Base-by-base conservation (phyloP, 2,329 filamentous ascomycete species). In the Aureobasidium sp. region DNA sequence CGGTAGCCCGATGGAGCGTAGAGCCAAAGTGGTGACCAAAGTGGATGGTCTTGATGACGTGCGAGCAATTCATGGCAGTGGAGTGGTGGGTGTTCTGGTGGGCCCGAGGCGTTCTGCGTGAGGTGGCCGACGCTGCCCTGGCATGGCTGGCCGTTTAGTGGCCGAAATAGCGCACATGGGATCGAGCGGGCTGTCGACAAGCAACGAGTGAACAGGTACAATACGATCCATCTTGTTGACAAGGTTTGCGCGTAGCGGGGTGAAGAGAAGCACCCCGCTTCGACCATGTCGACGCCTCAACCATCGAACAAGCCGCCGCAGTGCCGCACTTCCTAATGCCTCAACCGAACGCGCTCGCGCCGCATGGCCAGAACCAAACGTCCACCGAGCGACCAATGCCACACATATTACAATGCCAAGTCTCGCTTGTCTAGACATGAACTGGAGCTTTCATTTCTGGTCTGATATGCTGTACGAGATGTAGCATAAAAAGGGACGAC, bases 101-200 rank as follows among this genome's bases (percentile, higher is more conserved):
- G 55, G 55, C 55, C 55, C 45, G 27, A 49, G 57, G 45, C 57
- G 45, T 49, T 49, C 36, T 27, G 55, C 14, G 41, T 9, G 42
- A 34, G 25, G 36, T 59, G 31, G 25, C 44, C 37, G 42, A 34
- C 27, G 55, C 57, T 60, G 57, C 57, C 57, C 57, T 60, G 57
- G 57, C 57, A 60, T 49, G n/a, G 34, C 36, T 25, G 25, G 55
- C 34, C 57, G 57, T 60, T 45, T 60, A 60, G 57, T 42, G 57
- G 57, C 44, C 57, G 57, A 48, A 34, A 25, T 48, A 39, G 42
- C 55, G 55, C 53, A 45, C 17, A n/a, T 22, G 15, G 42, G 39
- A 57, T 36, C 22, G 53, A 14, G 53, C 20, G 41, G 34, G 25
- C 25, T 48, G 53, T 45, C 36, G 36, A 44, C 53, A 29, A 36